Evolutionary conservation across 23 red algal species (phyloP).

Genomic region (Gracilaria gracilis): DNA sequence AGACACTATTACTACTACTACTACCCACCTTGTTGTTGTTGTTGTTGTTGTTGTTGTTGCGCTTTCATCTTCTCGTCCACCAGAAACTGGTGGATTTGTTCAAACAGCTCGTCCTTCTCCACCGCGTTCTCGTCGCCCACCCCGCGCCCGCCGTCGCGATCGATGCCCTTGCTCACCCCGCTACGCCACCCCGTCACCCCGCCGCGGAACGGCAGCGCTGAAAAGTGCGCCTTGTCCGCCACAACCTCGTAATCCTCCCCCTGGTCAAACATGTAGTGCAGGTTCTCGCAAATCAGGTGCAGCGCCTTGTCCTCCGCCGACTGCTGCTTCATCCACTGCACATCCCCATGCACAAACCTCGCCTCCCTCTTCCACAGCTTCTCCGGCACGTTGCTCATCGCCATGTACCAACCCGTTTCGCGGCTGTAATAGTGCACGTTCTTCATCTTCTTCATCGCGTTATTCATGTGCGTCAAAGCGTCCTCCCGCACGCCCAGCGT

Average conservation of each 20-base stretch:
- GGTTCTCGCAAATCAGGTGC: conserved; percentile 44
- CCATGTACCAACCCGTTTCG: conserved; percentile 1
- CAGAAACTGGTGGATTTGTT: conserved; percentile 4
- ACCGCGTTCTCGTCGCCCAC: conserved; percentile 30
- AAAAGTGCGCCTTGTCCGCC: conserved; percentile 1
- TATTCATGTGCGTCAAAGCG: conserved; percentile 17
- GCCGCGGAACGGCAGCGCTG: conserved; percentile 18
- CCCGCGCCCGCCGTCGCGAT: conserved; percentile 5
- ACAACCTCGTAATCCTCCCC: conserved; percentile 32
- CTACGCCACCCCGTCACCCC: conserved; percentile 23
- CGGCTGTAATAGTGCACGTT: conserved; percentile 12
- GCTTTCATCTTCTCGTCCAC: neutral
- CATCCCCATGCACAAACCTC: conserved; percentile 28
- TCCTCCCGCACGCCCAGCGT: conserved; percentile 26
- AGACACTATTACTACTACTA: no score
- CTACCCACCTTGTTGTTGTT: neutral
- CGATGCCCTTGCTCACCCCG: neutral
- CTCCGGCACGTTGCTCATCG: neutral
- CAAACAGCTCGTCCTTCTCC: conserved; percentile 43
- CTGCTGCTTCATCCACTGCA: conserved; percentile 37
- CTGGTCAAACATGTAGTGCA: conserved; percentile 45
- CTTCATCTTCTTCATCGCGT: neutral
- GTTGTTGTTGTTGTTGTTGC: neutral
- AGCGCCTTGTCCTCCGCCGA: conserved; percentile 25
- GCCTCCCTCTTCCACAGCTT: conserved; percentile 15